Base-by-base conservation (phyloP, 495 filamentous ascomycete genomes). In the Trichoderma virens region DNA sequence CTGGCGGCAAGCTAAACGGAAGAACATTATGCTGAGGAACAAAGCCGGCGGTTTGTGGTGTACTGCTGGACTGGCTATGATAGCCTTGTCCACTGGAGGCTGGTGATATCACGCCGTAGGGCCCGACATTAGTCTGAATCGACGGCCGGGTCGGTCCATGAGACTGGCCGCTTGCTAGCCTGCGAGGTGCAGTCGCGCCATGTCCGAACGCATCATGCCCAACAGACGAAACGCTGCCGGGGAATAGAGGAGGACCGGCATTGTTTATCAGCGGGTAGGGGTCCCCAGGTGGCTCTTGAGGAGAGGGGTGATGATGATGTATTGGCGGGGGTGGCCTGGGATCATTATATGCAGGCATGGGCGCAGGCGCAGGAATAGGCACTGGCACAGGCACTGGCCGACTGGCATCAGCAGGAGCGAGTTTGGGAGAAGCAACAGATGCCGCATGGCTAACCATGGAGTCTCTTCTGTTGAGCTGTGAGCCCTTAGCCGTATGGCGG, bases 401-500 rank as follows among this genome's bases (percentile, higher is more conserved):
- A 56, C 2, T 56, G 18, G 25, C 11, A 56, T 56, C 51, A 23
- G 61, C 61, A 30, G 34, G 34, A 11, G 38, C 61, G n/a, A 41
- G 67, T 69, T 83, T 80, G 38, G 82, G 82, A 31, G 82, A 85
- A 61, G 76, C 74, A 68, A 80, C 77, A 65, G 75, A 74, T 70
- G 59, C 78, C 73, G 59, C 75, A 71, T 86, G 86, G 68, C 85
- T 82, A 68, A 87, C 76, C 69, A 87, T 80, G 47, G 85, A 83
- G 71, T 98, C 94, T 72, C 94, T 96, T 66, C 92, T 88, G 76
- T 93, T 93, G 61, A 98, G 79, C 74, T 96, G 92, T 16, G 93
- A 98, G 59, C 93, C 94, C 70, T 92, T 89, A 65, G 92, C 93
- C n/a, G 91, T 96, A 74, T 98, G 94, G 64, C 94, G 86, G 72